These are phyloP conservation scores for Aspergillus neoniger DNA, from an alignment of 2,329 filamentous ascomycete species.

Conservation along the genomic window DNA sequence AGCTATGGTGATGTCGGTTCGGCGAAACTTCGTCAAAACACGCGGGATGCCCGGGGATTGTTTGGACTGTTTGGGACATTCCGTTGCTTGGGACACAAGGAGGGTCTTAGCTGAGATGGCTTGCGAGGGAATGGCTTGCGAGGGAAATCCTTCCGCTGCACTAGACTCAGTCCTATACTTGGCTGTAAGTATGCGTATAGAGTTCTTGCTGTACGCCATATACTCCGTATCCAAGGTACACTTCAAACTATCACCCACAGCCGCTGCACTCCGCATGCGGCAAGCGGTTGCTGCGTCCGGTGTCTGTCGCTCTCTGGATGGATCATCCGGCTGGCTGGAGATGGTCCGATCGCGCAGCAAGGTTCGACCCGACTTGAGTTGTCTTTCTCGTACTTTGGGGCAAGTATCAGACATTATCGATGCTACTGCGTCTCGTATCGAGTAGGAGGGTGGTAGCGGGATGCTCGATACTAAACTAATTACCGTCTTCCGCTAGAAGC, in stretches of 20 bases:
- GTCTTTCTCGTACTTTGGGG: background rate
- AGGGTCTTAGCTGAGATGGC: background rate
- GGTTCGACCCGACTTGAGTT: constrained; percentile 7
- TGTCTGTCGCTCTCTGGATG: constrained; percentile 1
- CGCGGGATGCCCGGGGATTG: background rate
- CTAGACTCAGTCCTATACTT: background rate
- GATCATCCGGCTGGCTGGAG: constrained; percentile 10
- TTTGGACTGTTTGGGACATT: constrained; percentile 1
- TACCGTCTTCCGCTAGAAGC: background rate
- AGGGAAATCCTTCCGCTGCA: background rate
- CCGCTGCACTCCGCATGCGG: constrained; percentile 23
- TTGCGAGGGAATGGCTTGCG: background rate
- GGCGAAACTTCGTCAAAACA: constrained; percentile 7
- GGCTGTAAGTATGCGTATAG: background rate
- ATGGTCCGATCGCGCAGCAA: constrained; percentile 8
- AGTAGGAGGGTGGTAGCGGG: background rate
- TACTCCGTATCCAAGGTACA: background rate
- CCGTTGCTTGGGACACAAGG: constrained; percentile 6
- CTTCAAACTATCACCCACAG: background rate
- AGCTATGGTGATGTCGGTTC: background rate
- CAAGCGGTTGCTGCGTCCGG: constrained; percentile 11
- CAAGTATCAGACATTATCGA: background rate
- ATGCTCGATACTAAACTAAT: background rate
- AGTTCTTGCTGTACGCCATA: background rate
- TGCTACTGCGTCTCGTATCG: background rate